Percentiles rank a stretch among this genome's conserved stretches.
Conservation (phyloP, 441 rosid species). For the Eruca vesicaria region DNA sequence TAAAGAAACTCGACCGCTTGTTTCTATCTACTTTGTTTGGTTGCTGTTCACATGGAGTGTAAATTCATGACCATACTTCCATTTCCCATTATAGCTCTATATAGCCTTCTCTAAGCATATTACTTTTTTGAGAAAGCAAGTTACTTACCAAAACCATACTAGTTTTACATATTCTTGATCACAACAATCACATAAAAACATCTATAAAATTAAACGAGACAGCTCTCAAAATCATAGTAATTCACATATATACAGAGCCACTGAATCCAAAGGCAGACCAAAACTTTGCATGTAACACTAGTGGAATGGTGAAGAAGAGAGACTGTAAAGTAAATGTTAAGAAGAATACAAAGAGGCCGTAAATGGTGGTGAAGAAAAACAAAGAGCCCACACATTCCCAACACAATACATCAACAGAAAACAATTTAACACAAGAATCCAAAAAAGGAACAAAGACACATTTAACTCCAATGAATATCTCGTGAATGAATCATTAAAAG, state of each 20-base stretch:
- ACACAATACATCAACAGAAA: constrained; percentile 3
- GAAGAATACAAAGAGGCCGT: neutral
- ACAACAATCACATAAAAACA: constrained; percentile 3
- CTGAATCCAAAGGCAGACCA: neutral
- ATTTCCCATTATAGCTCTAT: neutral
- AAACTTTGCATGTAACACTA: neutral
- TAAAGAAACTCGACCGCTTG: constrained; percentile 32
- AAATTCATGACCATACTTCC: constrained; percentile 24
- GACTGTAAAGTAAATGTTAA: neutral
- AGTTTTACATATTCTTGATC: neutral
- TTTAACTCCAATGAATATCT: neutral
- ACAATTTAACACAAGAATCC: constrained; percentile 22
- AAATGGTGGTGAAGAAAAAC: constrained; percentile 8
- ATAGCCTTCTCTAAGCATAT: neutral
- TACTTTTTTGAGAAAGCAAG: neutral
- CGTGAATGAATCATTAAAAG: constrained; percentile 14
- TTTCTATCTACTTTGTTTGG: constrained; percentile 26
- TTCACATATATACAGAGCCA: neutral
- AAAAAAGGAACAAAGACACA: neutral
- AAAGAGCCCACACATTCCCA: constrained; percentile 20
- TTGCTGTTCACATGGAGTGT: constrained; percentile 20
- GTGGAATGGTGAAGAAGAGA: neutral
- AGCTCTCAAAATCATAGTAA: neutral
- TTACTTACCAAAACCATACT: constrained; percentile 4
- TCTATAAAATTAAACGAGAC: neutral